Conservation (phyloP, 1,284 basidiomycete genomes). For the Vanrija sp. region DNA sequence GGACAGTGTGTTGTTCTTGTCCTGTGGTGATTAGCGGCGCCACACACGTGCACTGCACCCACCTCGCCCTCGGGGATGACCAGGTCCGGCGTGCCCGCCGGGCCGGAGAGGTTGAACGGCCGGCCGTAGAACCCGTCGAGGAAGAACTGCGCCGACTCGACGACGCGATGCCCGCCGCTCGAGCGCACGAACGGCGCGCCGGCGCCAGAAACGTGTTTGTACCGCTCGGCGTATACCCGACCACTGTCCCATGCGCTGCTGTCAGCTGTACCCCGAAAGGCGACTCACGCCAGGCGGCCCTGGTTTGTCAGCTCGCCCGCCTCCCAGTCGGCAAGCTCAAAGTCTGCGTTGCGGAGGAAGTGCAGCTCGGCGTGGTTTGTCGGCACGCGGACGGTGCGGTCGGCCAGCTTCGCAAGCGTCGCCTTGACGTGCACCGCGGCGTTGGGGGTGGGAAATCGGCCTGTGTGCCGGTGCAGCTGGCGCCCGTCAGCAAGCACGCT, state of each 20-base stretch:
- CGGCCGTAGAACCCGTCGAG: slow-evolving; percentile 42
- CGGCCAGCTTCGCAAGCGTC: slow-evolving; percentile 48
- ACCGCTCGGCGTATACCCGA: slow-evolving; percentile 17
- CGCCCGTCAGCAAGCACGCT: no score
- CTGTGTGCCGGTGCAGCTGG: slow-evolving; percentile 80
- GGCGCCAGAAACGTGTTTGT: slow-evolving; percentile 37
- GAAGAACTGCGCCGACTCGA: slow-evolving; percentile 68
- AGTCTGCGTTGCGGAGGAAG: slow-evolving; percentile 63
- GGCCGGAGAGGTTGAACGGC: slow-evolving; percentile 16
- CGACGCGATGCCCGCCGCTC: slow-evolving; percentile 60
- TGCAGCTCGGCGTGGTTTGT: slow-evolving; percentile 52
- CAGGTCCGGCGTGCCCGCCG: slow-evolving; percentile 19
- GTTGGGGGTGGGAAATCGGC: slow-evolving; percentile 66
- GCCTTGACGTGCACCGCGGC: slow-evolving; percentile 54
- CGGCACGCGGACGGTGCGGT: slow-evolving; percentile 44
- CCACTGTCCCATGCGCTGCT: slow-evolving; percentile 48
- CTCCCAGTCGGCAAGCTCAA: slow-evolving; percentile 55
- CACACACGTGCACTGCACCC: background rate
- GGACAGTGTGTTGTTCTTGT: slow-evolving; percentile 70
- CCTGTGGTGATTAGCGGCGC: slow-evolving; percentile 4
- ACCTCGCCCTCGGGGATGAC: slow-evolving; percentile 36
- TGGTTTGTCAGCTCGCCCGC: slow-evolving; percentile 61
- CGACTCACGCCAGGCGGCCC: slow-evolving; percentile 67
- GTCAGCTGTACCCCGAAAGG: background rate
- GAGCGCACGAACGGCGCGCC: slow-evolving; percentile 67